A percentile compares a stretch with the other conserved stretches of the same genome.
These are phyloP conservation scores for Polygonum aviculare DNA, from an alignment of 148 eudicot species.

Conservation along the genomic window DNA sequence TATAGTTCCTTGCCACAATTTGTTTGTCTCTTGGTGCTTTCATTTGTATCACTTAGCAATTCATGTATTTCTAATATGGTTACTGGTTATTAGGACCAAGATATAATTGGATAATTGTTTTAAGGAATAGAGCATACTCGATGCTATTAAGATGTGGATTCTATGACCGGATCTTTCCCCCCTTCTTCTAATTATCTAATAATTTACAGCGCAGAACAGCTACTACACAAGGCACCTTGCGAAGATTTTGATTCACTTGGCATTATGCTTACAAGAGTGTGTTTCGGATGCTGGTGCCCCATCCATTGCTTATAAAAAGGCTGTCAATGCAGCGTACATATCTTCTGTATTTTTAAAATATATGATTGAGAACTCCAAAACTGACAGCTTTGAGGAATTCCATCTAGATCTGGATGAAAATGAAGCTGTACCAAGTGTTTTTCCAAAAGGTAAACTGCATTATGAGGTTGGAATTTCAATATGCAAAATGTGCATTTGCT, in stretches of 20 bases:
- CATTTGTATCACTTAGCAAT: no score
- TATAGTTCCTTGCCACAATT: no score
- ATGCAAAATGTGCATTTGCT: background rate
- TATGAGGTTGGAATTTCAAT: background rate
- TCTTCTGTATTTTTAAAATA: conserved; percentile 73
- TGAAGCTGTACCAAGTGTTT: conserved; percentile 48
- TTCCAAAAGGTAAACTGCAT: conserved; percentile 35
- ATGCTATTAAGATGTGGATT: no score
- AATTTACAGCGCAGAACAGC: conserved; percentile 69
- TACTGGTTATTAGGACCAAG: no score
- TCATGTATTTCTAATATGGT: no score
- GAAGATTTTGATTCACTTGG: conserved; percentile 76
- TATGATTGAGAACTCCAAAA: conserved; percentile 60
- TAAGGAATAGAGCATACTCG: background rate
- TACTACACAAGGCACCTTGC: conserved; percentile 70
- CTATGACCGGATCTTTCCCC: background rate
- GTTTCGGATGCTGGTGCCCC: conserved; percentile 39
- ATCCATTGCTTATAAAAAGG: conserved; percentile 48
- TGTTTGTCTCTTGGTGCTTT: no score
- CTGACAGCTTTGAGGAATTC: conserved; percentile 53
- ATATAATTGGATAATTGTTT: no score
- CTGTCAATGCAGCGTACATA: conserved; percentile 70
- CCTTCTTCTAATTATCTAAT: background rate
- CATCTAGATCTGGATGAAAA: conserved; percentile 49
- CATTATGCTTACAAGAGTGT: conserved; percentile 81